Evolutionary conservation across 176 grass and related monocot genomes (phyloP).

Genomic region (barley (Hordeum vulgare)): MorexV3_pseudomolecules_assembly NC_058518.1:91695921-91696420

Average conservation of each 20-base stretch:
- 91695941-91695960: not conserved
- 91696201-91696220: constrained; percentile 84
- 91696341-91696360: constrained; percentile 56
- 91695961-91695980: not conserved
- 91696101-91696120: constrained; percentile 75
- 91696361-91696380: constrained; percentile 69
- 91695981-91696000: not conserved
- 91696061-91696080: constrained; percentile 78
- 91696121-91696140: constrained; percentile 64
- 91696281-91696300: not conserved
- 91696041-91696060: constrained; percentile 17
- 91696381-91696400: constrained; percentile 80
- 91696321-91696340: constrained; percentile 92
- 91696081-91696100: constrained; percentile 89
- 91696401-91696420: constrained; percentile 84
- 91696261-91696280: not conserved
- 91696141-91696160: constrained; percentile 86
- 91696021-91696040: not conserved
- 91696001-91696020: not conserved
- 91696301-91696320: constrained; percentile 58
- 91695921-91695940: constrained; percentile 86
- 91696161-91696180: constrained; percentile 87
- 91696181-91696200: constrained; percentile 67
- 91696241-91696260: not conserved
- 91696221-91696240: constrained; percentile 52